Conservation (phyloP, 2,329 filamentous ascomycete genomes). For the Neofusicoccum cordaticola region DNA sequence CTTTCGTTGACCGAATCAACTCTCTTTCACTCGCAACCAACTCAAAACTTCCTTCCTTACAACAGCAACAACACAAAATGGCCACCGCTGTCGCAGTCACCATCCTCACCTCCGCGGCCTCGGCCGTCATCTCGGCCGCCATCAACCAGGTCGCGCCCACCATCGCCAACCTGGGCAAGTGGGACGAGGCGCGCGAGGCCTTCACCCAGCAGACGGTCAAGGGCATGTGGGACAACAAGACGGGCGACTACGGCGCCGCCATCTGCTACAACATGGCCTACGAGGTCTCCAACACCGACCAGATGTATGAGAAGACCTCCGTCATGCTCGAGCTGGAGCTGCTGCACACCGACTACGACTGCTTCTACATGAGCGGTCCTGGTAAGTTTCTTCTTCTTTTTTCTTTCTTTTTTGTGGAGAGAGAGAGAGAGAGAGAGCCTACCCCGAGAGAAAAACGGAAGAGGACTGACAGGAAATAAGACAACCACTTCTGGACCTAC, state of each 20-base stretch:
- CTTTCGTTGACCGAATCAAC: not conserved
- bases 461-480: not conserved
- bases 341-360: constrained; percentile 16
- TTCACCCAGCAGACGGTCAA: constrained; percentile 14
- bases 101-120: constrained; percentile 14
- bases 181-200: constrained; percentile 12
- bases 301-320: constrained; percentile 14
- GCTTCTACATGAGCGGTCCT: constrained; percentile 15
- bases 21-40: not conserved
- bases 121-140: constrained; percentile 7
- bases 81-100: constrained; percentile 13
- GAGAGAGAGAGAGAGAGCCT: too few species aligned
- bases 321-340: not conserved
- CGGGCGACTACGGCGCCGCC: constrained; percentile 8
- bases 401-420: too few species aligned
- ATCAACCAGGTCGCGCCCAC: constrained; percentile 14
- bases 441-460: too few species aligned
- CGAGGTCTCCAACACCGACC: constrained; percentile 11
- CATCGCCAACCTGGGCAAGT: constrained; percentile 8
- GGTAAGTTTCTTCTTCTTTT: not conserved
- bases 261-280: constrained; percentile 18
- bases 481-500: constrained; percentile 16
- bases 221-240: constrained; percentile 6
- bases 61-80: not conserved
- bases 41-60: not conserved